A percentile compares a stretch with the other conserved stretches of the same genome.
These are phyloP conservation scores for Cyberlindnera saturnus DNA, from an alignment of 805 yeast genomes.

Conservation along the genomic window DNA sequence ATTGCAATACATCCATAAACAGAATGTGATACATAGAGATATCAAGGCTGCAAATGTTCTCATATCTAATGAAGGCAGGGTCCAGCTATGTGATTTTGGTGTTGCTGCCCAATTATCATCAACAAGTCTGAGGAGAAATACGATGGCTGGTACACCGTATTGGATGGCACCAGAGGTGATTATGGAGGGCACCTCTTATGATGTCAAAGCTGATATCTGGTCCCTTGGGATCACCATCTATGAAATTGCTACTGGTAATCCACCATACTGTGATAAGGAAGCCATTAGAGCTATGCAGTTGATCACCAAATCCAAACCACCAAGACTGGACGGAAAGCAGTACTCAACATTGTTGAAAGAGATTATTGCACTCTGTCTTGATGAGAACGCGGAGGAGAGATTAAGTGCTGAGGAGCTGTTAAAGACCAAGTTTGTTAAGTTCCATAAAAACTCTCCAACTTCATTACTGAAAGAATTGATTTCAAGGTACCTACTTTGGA, in stretches of 20 bases:
- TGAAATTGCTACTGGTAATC: constrained; percentile 95
- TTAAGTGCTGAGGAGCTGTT: constrained; percentile 80
- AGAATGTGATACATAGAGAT: constrained; percentile 93
- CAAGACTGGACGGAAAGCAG: constrained; percentile 86
- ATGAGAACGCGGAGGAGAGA: constrained; percentile 88
- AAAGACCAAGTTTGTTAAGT: constrained; percentile 66
- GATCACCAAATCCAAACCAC: constrained; percentile 90
- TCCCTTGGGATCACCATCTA: constrained; percentile 90
- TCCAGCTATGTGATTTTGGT: constrained; percentile 94
- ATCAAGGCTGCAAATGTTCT: constrained; percentile 94
- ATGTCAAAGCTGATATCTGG: constrained; percentile 94
- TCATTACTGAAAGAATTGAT: constrained; percentile 65
- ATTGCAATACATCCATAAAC: constrained; percentile 71
- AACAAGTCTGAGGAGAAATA: constrained; percentile 70
- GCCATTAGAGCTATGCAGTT: constrained; percentile 92
- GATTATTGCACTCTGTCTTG: constrained; percentile 83
- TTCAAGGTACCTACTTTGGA: constrained; percentile 63
- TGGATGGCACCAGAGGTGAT: constrained; percentile 99
- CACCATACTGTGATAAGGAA: constrained; percentile 94
- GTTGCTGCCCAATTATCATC: constrained; percentile 92
- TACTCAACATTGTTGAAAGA: constrained; percentile 76
- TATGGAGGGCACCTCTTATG: constrained; percentile 82
- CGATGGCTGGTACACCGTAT: constrained; percentile 94
- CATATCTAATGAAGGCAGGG: constrained; percentile 82
- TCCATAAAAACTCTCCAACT: constrained; percentile 56